Conservation (phyloP, 75 land plant genomes). For the Adiantum capillusveneris region DNA sequence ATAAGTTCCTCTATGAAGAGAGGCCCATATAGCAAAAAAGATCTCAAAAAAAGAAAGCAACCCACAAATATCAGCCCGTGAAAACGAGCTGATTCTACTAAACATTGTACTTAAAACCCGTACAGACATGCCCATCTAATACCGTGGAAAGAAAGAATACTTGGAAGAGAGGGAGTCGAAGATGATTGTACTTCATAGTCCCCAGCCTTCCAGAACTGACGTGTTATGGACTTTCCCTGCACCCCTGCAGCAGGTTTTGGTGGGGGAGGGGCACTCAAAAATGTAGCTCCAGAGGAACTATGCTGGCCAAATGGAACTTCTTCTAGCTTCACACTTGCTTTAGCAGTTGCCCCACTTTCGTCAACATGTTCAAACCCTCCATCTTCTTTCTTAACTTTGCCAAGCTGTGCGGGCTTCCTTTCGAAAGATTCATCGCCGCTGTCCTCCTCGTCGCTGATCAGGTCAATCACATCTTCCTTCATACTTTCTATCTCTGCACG, state of each 20-base stretch:
- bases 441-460: constrained; percentile 5
- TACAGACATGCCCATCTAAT: too few species aligned
- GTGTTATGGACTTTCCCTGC: constrained; percentile 3
- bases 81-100: too few species aligned
- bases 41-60: too few species aligned
- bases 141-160: too few species aligned
- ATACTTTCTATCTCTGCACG: not conserved
- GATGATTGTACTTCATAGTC: constrained; percentile 16
- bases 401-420: not conserved
- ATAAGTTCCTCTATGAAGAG: too few species aligned
- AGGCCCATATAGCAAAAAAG: too few species aligned
- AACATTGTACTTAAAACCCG: too few species aligned
- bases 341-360: not conserved
- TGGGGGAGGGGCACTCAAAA: not conserved
- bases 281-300: not conserved
- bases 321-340: not conserved
- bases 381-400: not conserved
- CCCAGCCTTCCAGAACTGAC: constrained; percentile 32
- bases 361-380: not conserved
- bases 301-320: not conserved
- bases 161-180: not conserved
- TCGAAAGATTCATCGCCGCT: not conserved
- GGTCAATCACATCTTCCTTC: constrained; percentile 6
- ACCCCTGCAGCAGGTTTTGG: not conserved
- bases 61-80: too few species aligned